Percentiles rank a stretch among this genome's conserved stretches.
These are phyloP conservation scores for Penicillium herquei DNA, from an alignment of 495 filamentous ascomycete species.

Conservation along the genomic window DNA sequence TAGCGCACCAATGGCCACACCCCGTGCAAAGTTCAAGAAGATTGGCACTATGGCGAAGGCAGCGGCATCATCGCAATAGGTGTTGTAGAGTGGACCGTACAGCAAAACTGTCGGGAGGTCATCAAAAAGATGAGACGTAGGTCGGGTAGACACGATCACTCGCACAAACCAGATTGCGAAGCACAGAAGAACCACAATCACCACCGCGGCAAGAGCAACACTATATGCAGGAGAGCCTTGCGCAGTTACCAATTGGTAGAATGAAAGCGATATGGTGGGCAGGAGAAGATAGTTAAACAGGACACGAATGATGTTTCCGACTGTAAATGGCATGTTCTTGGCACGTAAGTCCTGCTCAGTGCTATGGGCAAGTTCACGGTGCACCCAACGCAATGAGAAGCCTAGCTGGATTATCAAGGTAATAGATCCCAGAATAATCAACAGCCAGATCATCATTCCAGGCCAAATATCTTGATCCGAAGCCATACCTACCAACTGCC, in stretches of 20 bases:
- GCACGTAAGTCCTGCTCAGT: slow-evolving; percentile 81
- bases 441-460: slow-evolving; percentile 82
- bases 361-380: slow-evolving; percentile 65
- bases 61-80: slow-evolving; percentile 84
- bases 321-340: slow-evolving; percentile 91
- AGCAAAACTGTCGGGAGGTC: slow-evolving; percentile 84
- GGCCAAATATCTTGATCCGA: slow-evolving; percentile 83
- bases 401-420: slow-evolving; percentile 73
- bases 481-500: slow-evolving; percentile 82
- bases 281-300: slow-evolving; percentile 89
- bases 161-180: slow-evolving; percentile 78
- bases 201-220: slow-evolving; percentile 68
- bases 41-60: slow-evolving; percentile 86
- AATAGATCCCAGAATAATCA: slow-evolving; percentile 66
- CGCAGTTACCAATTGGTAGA: slow-evolving; percentile 87
- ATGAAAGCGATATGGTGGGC: slow-evolving; percentile 78
- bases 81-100: slow-evolving; percentile 97
- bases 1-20: slow-evolving; percentile 84
- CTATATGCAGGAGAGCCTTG: slow-evolving; percentile 61
- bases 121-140: slow-evolving; percentile 84
- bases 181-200: slow-evolving; percentile 66
- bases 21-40: slow-evolving; percentile 77
- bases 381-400: slow-evolving; percentile 72
- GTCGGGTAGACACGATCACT: slow-evolving; percentile 75
- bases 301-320: slow-evolving; percentile 83